Base-by-base conservation (phyloP, 352 stramenopile genomes). In the Phytopythium boreale region DNA sequence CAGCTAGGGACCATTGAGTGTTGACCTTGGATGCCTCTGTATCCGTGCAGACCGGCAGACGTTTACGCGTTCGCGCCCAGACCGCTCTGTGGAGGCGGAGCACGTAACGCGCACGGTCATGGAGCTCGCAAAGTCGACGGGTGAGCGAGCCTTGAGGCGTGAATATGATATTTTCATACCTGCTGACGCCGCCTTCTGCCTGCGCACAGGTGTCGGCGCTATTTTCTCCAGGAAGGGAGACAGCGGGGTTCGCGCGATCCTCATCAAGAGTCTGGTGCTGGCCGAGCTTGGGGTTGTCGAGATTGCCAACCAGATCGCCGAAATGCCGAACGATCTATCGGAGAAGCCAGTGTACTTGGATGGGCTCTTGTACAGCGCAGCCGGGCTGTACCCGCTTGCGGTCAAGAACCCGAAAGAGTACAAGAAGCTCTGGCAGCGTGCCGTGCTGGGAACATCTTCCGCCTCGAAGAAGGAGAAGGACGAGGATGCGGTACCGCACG, bases 191-290 rank as follows among this genome's bases (percentile, higher is more conserved):
- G 12, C 4, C 20, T 22, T 34, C 36, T 52, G 7, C 3, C 49
- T 63, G n/a, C 3, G 19, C 27, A 17, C 49, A 87, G 79, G 77
- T n/a, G 37, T 84, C 58, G 64, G 76, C 6, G 56, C 69, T 3
- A 64, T 88, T n/a, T 88, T 90, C 39, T 82, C 77, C 2, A 75
- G 77, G 9, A 88, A 88, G 24, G 62, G 77, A 46, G 69, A 82
- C 43, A 56, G 70, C 63, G 62, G 74, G 4, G 29, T 88, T 44
- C 70, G 75, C 24, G 57, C 70, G 34, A 64, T 85, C 20, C 79
- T 81, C 46, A 72, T 88, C 19, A 84, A 88, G 39, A 68, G 69
- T 11, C 63, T 86, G 0, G 66, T 91, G 37, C 63, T 91, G 4
- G 75, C 76, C 7, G 68, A 89, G 64, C 61, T 80, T 7, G 80